A percentile compares a stretch with the other conserved stretches of the same genome.
Conservation (phyloP, 495 filamentous ascomycete genomes). For the Podospora australis region DNA sequence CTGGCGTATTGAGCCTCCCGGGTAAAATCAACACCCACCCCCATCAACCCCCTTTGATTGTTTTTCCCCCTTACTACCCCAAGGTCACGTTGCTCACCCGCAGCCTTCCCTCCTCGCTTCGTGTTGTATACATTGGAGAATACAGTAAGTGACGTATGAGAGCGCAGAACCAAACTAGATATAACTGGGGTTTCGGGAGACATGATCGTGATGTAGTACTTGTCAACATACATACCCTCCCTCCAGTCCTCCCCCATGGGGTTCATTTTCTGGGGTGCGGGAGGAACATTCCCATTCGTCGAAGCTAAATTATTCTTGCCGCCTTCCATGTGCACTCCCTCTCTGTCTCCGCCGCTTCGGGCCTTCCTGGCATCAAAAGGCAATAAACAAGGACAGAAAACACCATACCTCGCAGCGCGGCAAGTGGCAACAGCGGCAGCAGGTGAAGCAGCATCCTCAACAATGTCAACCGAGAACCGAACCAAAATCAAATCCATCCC, state of each 20-base stretch:
- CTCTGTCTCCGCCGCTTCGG: constrained; percentile 12
- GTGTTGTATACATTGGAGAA: constrained; percentile 2
- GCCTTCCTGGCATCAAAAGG: constrained; percentile 18
- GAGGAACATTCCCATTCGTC: constrained; percentile 3
- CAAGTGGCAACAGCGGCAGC: constrained; percentile 14
- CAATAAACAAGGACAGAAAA: neutral
- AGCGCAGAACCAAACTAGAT: constrained; percentile 4
- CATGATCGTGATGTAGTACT: neutral
- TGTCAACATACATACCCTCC: neutral
- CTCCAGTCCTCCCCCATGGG: neutral
- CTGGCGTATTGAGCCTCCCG: constrained; percentile 16
- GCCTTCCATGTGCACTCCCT: too few species aligned
- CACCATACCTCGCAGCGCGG: neutral
- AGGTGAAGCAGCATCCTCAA: too few species aligned
- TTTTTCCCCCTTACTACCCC: too few species aligned
- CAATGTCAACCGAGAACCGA: constrained; percentile 2
- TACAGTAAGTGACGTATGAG: constrained; percentile 11
- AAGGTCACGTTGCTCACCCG: constrained; percentile 11
- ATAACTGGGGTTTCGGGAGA: neutral
- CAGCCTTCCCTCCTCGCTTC: neutral
- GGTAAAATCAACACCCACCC: constrained; percentile 14
- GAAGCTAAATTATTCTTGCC: too few species aligned
- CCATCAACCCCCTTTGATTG: constrained; percentile 1
- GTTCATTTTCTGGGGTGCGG: constrained; percentile 6
- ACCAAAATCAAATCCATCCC: neutral